Evolutionary conservation across 78 protist species (phyloP).

Genomic region (Paratrimastix pyriformis): DNA sequence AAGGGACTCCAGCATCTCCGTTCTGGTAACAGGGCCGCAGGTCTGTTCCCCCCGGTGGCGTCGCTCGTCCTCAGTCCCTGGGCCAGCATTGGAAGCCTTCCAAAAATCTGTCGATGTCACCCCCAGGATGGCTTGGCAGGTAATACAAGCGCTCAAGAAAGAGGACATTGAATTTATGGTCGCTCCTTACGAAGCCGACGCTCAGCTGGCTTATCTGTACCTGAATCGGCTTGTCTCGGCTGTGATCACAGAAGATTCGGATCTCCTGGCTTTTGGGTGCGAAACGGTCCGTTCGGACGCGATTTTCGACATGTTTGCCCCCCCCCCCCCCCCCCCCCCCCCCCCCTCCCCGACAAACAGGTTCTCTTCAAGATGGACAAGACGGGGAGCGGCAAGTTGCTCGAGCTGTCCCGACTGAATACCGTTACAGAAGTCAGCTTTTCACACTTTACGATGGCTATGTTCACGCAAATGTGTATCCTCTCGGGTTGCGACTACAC

Average conservation of each 20-base stretch:
- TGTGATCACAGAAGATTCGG: slow-evolving; percentile 91
- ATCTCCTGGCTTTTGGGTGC: slow-evolving; percentile 76
- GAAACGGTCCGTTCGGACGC: not conserved
- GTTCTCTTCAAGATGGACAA: slow-evolving; percentile 61
- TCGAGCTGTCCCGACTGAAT: slow-evolving; percentile 27
- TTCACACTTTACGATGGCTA: not conserved
- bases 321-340: not conserved
- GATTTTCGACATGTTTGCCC: too few species aligned
- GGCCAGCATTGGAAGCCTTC: not conserved
- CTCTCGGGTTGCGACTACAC: slow-evolving; percentile 92
- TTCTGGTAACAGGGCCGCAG: not conserved
- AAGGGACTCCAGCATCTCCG: not conserved
- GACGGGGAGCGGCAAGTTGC: slow-evolving; percentile 42
- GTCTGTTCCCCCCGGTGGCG: too few species aligned
- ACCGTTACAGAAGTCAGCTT: slow-evolving; percentile 2
- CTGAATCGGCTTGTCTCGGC: slow-evolving; percentile 45
- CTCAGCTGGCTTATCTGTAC: slow-evolving; percentile 87
- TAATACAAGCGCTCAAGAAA: slow-evolving; percentile 33
- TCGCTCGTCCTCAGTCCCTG: too few species aligned
- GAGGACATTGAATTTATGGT: slow-evolving; percentile 57
- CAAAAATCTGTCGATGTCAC: slow-evolving; percentile 14
- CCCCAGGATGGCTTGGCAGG: not conserved
- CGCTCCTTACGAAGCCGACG: slow-evolving; percentile 99
- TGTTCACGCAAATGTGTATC: slow-evolving; percentile 54
- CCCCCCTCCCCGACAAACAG: not conserved